Base-by-base conservation (phyloP, 1,284 basidiomycete species). In the Trichosporon sp. region DNA sequence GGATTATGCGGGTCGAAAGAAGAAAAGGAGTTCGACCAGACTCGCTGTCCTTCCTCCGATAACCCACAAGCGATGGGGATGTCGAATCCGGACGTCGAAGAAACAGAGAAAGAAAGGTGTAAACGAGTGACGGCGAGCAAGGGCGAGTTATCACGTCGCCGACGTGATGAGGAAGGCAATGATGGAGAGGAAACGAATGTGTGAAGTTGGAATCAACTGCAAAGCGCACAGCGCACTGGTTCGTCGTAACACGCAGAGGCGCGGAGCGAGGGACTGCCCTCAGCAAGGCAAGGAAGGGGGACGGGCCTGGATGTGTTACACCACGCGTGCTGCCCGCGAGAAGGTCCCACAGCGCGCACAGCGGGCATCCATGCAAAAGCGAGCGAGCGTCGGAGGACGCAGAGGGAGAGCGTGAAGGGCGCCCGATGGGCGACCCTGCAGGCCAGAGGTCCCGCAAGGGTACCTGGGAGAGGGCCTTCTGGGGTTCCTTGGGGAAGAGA, bases 21-120 rank as follows among this genome's bases (percentile, higher is more conserved):
- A 31, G 27, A 31, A 60, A 60, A 60, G 56, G 56, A 60, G 56
- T 31, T 60, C 56, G 56, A 60, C 56, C 56, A 60, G 56, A n/a
- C 56, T 60, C 56, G 56, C 56, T 60, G 27, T 60, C 56, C 56
- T 31, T 60, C 56, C 18, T 31, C 32, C 56, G 56, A 60, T 31
- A n/a, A 9, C 56, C 56, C 56, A 31, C 56, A 31, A 15, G 9
- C 27, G 56, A 6, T 11, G 56, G 56, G 56, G 56, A n/a, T 29
- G 29, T 60, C 56, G 56, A 60, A 23, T 31, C 56, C 21, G 56
- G 56, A 60, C 56, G 56, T 60, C 27, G 56, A 60, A 60, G 56
- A 60, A 60, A 11, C 27, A 32, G 56, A 31, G 27, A 31, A 31
- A 4, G 56, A 60, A 58, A n/a, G 56, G 15, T n/a, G 29, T 31